phyloP scores from a whole-genome alignment of 805 yeast genomes.

The Candida endomychidarum region DNA sequence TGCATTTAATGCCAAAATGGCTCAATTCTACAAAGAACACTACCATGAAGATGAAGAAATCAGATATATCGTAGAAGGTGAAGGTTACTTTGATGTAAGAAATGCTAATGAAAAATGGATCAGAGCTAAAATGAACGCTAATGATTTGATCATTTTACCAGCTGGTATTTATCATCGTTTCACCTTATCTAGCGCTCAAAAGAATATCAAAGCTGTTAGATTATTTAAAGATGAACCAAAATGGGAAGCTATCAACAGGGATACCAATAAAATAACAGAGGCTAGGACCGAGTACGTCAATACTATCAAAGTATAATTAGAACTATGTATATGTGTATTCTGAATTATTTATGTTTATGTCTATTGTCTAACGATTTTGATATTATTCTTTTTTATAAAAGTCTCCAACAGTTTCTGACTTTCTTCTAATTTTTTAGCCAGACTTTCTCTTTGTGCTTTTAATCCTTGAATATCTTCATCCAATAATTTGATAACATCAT shows the following conservation, averaged over 20 bases:
- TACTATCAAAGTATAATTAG: conserved; percentile 25
- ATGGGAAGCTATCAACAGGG: conserved; percentile 85
- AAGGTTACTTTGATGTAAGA: conserved; percentile 89
- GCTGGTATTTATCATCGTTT: conserved; percentile 95
- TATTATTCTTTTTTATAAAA: conserved; percentile 43
- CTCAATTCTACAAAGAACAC: conserved; percentile 77
- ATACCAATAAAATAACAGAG: conserved; percentile 34
- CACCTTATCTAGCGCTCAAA: conserved; percentile 59
- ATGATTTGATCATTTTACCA: conserved; percentile 76
- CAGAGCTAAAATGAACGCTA: conserved; percentile 59
- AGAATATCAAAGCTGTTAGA: conserved; percentile 74
- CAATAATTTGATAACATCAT: conserved; percentile 54
- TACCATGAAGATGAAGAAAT: conserved; percentile 97
- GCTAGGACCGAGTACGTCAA: conserved; percentile 38
- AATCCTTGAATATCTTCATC: conserved; percentile 24
- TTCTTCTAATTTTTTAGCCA: conserved; percentile 27
- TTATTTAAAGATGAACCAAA: conserved; percentile 93
- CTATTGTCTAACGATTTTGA: conserved; percentile 36
- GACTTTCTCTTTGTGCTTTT: conserved; percentile 20
- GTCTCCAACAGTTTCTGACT: conserved; percentile 34
- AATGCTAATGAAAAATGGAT: conserved; percentile 68
- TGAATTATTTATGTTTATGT: background rate
- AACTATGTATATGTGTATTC: background rate
- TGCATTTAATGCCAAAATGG: conserved; percentile 63
- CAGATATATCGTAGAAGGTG: conserved; percentile 84